Conservation (phyloP, 164 flowering plant species). For the Saururus chinensis region DNA sequence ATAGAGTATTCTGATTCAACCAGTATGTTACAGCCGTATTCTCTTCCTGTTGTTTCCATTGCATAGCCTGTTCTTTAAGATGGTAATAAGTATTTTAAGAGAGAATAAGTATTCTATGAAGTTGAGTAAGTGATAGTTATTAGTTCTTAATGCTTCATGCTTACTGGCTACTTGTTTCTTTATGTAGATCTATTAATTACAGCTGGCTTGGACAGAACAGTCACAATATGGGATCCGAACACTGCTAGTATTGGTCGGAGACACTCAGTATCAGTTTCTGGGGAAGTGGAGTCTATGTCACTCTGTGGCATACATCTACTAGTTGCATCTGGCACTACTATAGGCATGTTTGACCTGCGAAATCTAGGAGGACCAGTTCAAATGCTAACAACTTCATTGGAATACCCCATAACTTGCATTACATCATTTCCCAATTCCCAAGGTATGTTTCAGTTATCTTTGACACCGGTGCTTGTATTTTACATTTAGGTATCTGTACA, state of each 20-base stretch:
- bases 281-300: slow-evolving; percentile 62
- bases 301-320: slow-evolving; percentile 36
- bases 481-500: too few species aligned
- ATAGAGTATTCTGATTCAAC: slow-evolving; percentile 58
- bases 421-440: slow-evolving; percentile 35
- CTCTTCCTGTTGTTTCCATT: not conserved
- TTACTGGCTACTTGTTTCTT: not conserved
- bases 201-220: slow-evolving; percentile 61
- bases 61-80: not conserved
- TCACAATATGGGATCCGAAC: slow-evolving; percentile 63
- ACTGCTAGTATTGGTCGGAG: slow-evolving; percentile 10
- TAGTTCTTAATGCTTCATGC: not conserved
- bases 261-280: slow-evolving; percentile 15
- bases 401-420: slow-evolving; percentile 44
- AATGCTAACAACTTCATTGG: slow-evolving; percentile 24
- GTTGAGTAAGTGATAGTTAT: too few species aligned
- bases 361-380: slow-evolving; percentile 31
- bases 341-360: slow-evolving; percentile 62
- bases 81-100: too few species aligned
- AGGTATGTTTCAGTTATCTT: slow-evolving; percentile 33
- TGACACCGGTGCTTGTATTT: not conserved
- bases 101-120: too few species aligned
- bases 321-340: slow-evolving; percentile 48
- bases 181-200: slow-evolving; percentile 48
- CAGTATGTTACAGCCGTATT: slow-evolving; percentile 27